Evolutionary conservation across 495 filamentous ascomycete species (phyloP).

Genomic region (Neurospora pannonica): DNA sequence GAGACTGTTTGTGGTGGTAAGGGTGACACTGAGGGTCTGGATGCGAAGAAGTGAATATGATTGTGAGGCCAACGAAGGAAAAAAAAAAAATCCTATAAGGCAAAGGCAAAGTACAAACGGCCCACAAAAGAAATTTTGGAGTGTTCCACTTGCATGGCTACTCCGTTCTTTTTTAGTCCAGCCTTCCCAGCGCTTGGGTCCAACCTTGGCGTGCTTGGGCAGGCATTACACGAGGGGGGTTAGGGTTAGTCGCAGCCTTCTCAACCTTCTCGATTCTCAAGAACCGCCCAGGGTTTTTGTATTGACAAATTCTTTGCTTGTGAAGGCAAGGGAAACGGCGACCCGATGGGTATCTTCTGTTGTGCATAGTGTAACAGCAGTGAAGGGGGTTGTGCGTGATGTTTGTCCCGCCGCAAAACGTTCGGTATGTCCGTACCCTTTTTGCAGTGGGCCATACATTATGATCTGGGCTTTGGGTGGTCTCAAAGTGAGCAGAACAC

Average conservation of each 20-base stretch:
- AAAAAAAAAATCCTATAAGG: background rate
- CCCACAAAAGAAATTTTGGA: constrained; percentile 1
- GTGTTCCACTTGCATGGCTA: background rate
- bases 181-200: background rate
- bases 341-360: background rate
- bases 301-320: background rate
- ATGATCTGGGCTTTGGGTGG: background rate
- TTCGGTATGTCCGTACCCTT: background rate
- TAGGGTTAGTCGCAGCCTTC: background rate
- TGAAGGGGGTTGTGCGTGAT: background rate
- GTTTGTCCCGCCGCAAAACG: background rate
- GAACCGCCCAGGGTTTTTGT: background rate
- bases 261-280: background rate
- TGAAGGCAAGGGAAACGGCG: background rate
- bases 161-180: background rate
- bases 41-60: background rate
- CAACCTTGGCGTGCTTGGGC: background rate
- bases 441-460: background rate
- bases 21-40: background rate
- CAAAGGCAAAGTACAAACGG: background rate
- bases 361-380: background rate
- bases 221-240: background rate
- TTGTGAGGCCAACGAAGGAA: background rate
- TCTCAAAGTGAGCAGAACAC: background rate
- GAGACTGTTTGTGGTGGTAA: background rate